These are phyloP conservation scores for Phalaenopsis aphrodite DNA, from an alignment of 106 monocot genomes.

Conservation along the genomic window DNA sequence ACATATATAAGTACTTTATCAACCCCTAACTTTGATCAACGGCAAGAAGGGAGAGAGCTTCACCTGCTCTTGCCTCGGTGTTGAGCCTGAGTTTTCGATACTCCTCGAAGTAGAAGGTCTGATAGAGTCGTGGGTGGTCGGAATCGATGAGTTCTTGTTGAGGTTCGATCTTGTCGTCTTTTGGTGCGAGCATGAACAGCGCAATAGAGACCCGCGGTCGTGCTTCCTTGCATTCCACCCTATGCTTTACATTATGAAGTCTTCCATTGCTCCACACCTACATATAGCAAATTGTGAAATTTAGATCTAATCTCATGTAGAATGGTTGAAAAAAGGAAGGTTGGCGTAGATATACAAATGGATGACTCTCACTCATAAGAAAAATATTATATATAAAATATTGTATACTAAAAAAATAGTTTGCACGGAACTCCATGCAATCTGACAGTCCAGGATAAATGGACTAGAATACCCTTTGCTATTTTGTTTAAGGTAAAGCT, in stretches of 20 bases:
- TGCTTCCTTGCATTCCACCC: slow-evolving; percentile 40
- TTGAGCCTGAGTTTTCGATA: slow-evolving; percentile 35
- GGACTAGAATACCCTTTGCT: no score
- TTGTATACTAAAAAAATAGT: no score
- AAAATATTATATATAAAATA: no score
- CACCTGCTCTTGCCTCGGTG: slow-evolving; percentile 16
- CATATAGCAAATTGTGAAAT: neutral
- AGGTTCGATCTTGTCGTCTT: slow-evolving; percentile 28
- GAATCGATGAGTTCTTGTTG: slow-evolving; percentile 27
- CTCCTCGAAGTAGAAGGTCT: slow-evolving; percentile 22
- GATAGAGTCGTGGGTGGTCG: slow-evolving; percentile 28
- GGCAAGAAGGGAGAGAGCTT: slow-evolving; percentile 23
- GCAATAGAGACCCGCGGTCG: slow-evolving; percentile 29
- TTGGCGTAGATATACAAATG: no score
- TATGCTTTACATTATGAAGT: slow-evolving; percentile 47
- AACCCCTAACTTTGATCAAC: neutral
- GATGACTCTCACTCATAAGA: no score
- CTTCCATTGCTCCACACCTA: slow-evolving; percentile 45
- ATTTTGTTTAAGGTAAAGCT: no score
- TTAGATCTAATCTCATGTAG: no score
- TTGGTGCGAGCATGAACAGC: slow-evolving; percentile 44
- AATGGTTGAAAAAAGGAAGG: no score
- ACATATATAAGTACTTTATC: neutral
- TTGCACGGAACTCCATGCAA: no score
- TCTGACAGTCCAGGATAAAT: no score